Conservation (phyloP, 2,329 filamentous ascomycete genomes). For the Trichoderma breve region DNA sequence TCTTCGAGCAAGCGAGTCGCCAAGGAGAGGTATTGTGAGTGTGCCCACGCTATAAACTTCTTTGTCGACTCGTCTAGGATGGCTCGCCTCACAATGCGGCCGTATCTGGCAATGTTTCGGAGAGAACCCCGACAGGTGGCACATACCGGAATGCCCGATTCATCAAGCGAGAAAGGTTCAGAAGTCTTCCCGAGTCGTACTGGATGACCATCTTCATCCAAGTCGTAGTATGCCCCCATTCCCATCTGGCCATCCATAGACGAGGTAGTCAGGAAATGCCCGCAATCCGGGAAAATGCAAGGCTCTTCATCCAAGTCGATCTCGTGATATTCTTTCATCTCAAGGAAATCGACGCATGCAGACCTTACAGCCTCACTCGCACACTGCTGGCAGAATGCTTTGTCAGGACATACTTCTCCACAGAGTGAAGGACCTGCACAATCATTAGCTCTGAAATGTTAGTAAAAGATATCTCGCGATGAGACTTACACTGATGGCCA, state of each 20-base stretch:
- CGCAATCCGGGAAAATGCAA: slow-evolving; percentile 60
- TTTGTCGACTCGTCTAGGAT: slow-evolving; percentile 63
- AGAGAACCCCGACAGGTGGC: slow-evolving; percentile 60
- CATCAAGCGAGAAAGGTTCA: slow-evolving; percentile 46
- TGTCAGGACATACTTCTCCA: slow-evolving; percentile 58
- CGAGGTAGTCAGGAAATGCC: slow-evolving; percentile 59
- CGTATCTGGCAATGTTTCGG: slow-evolving; percentile 58
- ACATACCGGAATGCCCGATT: slow-evolving; percentile 51
- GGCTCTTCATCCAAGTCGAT: slow-evolving; percentile 59
- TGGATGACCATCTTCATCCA: slow-evolving; percentile 37
- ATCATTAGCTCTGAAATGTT: neutral
- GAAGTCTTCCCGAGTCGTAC: slow-evolving; percentile 36
- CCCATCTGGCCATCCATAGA: slow-evolving; percentile 62
- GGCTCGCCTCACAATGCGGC: slow-evolving; percentile 58
- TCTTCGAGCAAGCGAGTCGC: slow-evolving; percentile 14
- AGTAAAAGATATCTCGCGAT: neutral
- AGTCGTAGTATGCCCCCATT: slow-evolving; percentile 49
- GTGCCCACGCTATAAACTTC: slow-evolving; percentile 59
- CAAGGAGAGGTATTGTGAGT: slow-evolving; percentile 26
- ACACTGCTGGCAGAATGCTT: slow-evolving; percentile 57
- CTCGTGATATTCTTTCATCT: slow-evolving; percentile 53
- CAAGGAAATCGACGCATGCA: slow-evolving; percentile 55
- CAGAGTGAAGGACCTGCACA: slow-evolving; percentile 54
- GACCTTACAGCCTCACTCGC: slow-evolving; percentile 43
- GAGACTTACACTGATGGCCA: slow-evolving; percentile 55